These are phyloP conservation scores for Mycena metata DNA, from an alignment of 768 basidiomycete species.

Conservation along the genomic window DNA sequence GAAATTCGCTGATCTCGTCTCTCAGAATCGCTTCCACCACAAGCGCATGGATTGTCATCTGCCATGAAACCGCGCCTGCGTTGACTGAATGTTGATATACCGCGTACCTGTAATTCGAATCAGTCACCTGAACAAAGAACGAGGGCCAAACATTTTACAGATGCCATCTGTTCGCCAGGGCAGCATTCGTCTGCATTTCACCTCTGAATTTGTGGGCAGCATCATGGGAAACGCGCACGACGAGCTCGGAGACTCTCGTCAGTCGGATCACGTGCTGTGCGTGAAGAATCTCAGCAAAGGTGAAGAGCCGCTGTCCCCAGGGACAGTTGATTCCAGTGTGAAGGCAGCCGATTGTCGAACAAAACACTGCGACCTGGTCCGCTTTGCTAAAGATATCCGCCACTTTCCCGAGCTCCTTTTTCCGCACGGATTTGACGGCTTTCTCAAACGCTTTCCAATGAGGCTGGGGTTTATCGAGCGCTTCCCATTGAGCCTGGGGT, in stretches of 20 bases:
- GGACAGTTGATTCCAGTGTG: conserved; percentile 29
- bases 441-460: too few relatives aligned
- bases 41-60: conserved; percentile 20
- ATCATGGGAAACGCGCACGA: neutral
- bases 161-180: conserved; percentile 15
- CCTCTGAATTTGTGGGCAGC: neutral
- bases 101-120: neutral
- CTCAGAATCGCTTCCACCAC: conserved; percentile 40
- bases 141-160: neutral
- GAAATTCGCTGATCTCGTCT: conserved; percentile 24
- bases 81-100: conserved; percentile 18
- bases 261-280: neutral
- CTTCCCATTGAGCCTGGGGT: neutral
- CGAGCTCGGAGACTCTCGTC: neutral
- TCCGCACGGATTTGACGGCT: too few relatives aligned
- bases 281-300: conserved; percentile 16
- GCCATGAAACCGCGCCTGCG: conserved; percentile 10
- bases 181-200: conserved; percentile 15
- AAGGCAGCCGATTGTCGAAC: conserved; percentile 29
- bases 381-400: conserved; percentile 35
- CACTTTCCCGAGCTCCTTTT: conserved; percentile 34
- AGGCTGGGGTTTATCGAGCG: neutral
- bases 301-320: conserved; percentile 34
- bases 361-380: conserved; percentile 33
- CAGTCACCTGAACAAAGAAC: neutral